Percentiles rank a stretch among this genome's conserved stretches.
phyloP scores from a whole-genome alignment of 2,329 filamentous ascomycete species.

The Aspergillus brasiliensis region DNA sequence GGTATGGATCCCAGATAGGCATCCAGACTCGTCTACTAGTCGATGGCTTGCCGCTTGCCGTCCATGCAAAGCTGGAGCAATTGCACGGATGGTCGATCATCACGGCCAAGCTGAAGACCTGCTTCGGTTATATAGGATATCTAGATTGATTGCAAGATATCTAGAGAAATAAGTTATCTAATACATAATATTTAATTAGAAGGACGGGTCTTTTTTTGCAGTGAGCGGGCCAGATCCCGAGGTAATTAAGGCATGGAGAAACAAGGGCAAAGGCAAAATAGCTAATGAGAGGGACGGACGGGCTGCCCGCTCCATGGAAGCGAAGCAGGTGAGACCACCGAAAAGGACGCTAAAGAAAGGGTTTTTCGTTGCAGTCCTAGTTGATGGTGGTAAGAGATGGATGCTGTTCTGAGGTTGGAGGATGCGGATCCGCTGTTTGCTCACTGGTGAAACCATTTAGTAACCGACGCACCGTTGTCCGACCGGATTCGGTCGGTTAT shows the following conservation, averaged over 20 bases:
- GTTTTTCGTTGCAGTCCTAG: background rate
- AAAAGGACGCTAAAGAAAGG: background rate
- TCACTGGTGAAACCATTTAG: slow-evolving; percentile 1
- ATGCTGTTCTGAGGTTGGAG: too few species aligned
- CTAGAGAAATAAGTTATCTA: background rate
- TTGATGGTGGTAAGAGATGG: too few species aligned
- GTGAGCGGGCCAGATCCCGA: too few species aligned
- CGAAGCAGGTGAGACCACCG: background rate
- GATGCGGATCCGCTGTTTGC: background rate
- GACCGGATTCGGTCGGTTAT: background rate
- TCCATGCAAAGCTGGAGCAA: background rate
- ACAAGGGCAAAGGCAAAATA: background rate
- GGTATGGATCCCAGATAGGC: background rate
- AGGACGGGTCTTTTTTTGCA: background rate
- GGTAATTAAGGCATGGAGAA: background rate
- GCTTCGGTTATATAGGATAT: background rate
- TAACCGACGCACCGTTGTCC: background rate
- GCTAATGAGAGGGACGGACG: background rate
- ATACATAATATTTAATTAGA: background rate
- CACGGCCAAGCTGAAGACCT: background rate
- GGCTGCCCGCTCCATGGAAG: background rate
- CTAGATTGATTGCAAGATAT: background rate
- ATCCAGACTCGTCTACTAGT: background rate
- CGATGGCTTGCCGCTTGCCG: background rate
- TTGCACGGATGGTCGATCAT: background rate